Conservation (phyloP, 2,329 filamentous ascomycete genomes). For the Zelopaecilomyces penicillatus region DNA sequence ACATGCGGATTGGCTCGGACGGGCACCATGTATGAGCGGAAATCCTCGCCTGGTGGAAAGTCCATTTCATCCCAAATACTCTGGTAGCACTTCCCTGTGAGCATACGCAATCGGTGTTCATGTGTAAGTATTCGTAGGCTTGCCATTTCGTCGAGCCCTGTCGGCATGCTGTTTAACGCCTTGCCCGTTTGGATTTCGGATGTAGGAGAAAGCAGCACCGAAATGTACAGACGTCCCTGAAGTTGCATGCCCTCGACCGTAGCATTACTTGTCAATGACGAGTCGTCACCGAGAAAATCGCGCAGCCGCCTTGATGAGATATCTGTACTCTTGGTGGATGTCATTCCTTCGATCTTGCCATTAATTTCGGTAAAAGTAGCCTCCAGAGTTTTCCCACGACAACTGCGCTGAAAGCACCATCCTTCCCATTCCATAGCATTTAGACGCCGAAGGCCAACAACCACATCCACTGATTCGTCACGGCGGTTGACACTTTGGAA, state of each 20-base stretch:
- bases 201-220: conserved; percentile 1
- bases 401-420: conserved; percentile 5
- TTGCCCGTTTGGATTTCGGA: conserved; percentile 1
- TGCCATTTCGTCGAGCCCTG: neutral
- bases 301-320: conserved; percentile 1
- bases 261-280: conserved; percentile 3
- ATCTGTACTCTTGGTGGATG: neutral
- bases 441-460: conserved; percentile 4
- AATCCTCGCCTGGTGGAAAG: no score
- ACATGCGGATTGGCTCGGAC: neutral
- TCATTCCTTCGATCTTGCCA: conserved; percentile 1
- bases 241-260: conserved; percentile 6
- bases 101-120: neutral
- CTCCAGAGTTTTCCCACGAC: conserved; percentile 1
- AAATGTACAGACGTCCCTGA: conserved; percentile 8
- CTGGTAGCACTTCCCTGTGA: neutral
- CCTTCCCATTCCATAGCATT: conserved; percentile 8
- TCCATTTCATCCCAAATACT: neutral
- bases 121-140: neutral
- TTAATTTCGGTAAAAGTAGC: conserved; percentile 1
- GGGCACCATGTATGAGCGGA: neutral
- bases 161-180: neutral
- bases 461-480: conserved; percentile 6
- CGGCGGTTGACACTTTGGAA: conserved; percentile 3
- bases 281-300: conserved; percentile 3